phyloP scores from a whole-genome alignment of 192 early-diverging fungal species.

The Chytriomyces confervae region DNA sequence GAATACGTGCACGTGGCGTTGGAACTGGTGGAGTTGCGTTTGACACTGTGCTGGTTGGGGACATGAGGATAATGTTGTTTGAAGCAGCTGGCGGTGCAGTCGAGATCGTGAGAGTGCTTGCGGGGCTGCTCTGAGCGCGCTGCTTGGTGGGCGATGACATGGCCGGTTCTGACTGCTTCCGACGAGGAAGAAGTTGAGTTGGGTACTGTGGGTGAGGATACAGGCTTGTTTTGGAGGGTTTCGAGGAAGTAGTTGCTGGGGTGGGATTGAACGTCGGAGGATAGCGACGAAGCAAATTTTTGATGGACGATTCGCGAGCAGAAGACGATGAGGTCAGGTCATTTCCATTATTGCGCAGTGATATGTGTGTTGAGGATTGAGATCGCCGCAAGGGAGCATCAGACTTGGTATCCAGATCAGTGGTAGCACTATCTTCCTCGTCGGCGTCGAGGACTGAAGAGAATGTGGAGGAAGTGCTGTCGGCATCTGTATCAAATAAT shows the following conservation, averaged over 20 bases:
- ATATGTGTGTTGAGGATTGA: neutral
- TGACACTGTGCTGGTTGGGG: neutral
- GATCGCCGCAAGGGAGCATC: constrained; percentile 5
- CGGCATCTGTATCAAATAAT: neutral
- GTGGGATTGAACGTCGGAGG: neutral
- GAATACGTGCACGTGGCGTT: neutral
- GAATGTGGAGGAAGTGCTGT: neutral
- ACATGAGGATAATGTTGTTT: neutral
- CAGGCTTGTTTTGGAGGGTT: neutral
- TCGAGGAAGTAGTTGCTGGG: neutral
- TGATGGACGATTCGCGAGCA: neutral
- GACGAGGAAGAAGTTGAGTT: constrained; percentile 21
- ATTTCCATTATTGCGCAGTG: neutral
- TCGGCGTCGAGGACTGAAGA: neutral
- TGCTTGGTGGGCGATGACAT: neutral
- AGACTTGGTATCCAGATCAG: neutral
- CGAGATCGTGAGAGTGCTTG: neutral
- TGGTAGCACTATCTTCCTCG: constrained; percentile 1
- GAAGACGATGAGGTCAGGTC: neutral
- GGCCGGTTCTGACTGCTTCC: constrained; percentile 1
- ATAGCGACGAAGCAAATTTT: neutral
- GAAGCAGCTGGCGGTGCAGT: neutral
- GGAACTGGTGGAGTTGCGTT: neutral
- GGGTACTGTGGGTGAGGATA: constrained; percentile 28
- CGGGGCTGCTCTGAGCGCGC: neutral